Base-by-base conservation (phyloP, 352 stramenopile genomes). In the Thalassiosira ordinaria region DNA sequence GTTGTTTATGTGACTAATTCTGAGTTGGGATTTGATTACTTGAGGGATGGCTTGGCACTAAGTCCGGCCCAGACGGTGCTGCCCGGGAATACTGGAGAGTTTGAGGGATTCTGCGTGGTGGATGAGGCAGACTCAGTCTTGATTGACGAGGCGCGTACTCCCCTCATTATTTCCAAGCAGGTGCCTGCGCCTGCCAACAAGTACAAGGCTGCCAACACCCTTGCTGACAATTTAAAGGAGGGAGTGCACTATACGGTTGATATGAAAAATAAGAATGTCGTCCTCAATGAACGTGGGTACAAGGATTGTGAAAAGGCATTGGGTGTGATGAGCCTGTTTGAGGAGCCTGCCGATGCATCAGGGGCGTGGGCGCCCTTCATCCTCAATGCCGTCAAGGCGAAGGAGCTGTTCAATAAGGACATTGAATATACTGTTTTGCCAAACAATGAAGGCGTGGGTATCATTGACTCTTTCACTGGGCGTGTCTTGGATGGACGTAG, bases 61-160 rank as follows among this genome's bases (percentile, higher is more conserved):
- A 89, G 72, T 47, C 78, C 83, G 16, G 85, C 91, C 39, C 90
- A 95, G 61, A 90, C 92, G 4, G 90, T 95, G 5, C 80, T 95
- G 55, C 82, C 85, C 16, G 66, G 62, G 9, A 74, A 85, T 20
- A 73, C 64, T 33, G 78, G 74, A 24, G 78, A 91, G 52, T 95
- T 95, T 69, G 75, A 92, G 61, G 93, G 85, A 31, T 94, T 95
- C 78, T 95, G 91, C 53, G 72, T 97, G 2, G 92, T 97, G 3
- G 93, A 97, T 85, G 93, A 97, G 74, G 92, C 91, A 6, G 93
- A 97, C 74, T 95, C 87, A 16, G 95, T 97, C 20, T 82, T 96
- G 35, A 96, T 97, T 78, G 93, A 97, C 76, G 93, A 97, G 83
- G 93, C 92, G 6, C 63, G 92, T 33, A 97, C 92, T 33, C 93